phyloP scores from a whole-genome alignment of 2,329 filamentous ascomycete species.

The Knufia fluminis region DNA sequence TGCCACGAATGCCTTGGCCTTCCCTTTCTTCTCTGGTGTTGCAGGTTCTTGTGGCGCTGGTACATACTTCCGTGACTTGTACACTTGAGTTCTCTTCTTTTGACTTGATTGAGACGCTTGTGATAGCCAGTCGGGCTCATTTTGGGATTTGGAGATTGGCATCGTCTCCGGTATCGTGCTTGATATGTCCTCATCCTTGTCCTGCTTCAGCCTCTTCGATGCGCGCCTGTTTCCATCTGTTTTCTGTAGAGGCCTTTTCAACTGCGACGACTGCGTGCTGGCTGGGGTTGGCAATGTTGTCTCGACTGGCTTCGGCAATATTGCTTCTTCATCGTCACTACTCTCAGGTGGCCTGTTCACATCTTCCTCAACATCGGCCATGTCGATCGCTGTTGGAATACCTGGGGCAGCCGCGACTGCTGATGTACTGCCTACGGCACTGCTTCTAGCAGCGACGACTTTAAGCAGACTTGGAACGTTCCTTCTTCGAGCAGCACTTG shows the following conservation, averaged over 20 bases:
- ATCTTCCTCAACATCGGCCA: not conserved
- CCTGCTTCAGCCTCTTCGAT: slow-evolving; percentile 1
- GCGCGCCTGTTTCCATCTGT: not conserved
- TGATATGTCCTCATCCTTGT: not conserved
- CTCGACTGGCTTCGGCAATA: not conserved
- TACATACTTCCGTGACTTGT: not conserved
- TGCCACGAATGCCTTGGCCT: not conserved
- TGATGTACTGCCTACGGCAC: not conserved
- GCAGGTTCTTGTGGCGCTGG: not conserved
- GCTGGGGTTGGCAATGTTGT: not conserved
- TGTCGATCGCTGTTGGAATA: not conserved
- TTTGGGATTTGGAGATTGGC: not conserved
- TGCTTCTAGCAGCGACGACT: not conserved
- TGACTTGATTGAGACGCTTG: slow-evolving; percentile 6
- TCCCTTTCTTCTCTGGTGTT: slow-evolving; percentile 3
- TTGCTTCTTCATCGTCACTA: slow-evolving; percentile 6
- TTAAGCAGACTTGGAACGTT: not conserved
- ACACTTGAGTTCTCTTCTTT: not conserved
- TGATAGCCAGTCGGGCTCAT: not conserved
- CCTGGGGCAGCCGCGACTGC: not conserved
- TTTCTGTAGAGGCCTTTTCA: not conserved
- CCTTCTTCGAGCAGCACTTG: not conserved
- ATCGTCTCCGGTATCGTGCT: not conserved
- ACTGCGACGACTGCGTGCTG: not conserved
- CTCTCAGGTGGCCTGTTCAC: slow-evolving; percentile 2